phyloP scores from a whole-genome alignment of 2,329 filamentous ascomycete species.

The Aureobasidium subglaciale region DNA sequence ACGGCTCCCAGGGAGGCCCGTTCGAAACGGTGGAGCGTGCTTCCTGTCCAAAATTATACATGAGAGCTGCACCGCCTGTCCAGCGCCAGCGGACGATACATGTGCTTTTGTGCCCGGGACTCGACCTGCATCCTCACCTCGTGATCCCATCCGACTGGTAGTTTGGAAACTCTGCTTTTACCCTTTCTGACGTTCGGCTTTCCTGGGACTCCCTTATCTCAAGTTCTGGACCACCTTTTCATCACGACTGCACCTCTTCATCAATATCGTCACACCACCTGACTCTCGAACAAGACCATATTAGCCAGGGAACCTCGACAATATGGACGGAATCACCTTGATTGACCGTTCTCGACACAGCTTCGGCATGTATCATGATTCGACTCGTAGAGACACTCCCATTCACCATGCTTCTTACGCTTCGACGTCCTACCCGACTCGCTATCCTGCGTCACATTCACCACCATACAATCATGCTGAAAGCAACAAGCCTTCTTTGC shows the following conservation, averaged over 20 bases:
- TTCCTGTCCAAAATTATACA: conserved; percentile 14
- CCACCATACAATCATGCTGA: conserved; percentile 25
- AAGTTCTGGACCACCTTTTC: background rate
- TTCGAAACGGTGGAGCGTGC: conserved; percentile 14
- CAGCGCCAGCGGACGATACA: background rate
- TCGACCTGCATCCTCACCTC: conserved; percentile 12
- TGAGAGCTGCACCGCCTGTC: conserved; percentile 13
- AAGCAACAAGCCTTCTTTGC: conserved; percentile 26
- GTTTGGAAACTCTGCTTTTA: background rate
- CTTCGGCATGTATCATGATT: conserved; percentile 10
- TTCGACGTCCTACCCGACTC: background rate
- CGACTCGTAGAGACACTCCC: conserved; percentile 2
- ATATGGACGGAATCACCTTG: conserved; percentile 3
- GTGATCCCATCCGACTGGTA: conserved; percentile 6
- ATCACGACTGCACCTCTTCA: background rate
- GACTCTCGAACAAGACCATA: background rate
- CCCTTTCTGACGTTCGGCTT: background rate
- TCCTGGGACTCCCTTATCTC: background rate
- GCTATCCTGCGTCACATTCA: conserved; percentile 18
- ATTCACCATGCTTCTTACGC: conserved; percentile 4
- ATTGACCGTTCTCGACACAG: conserved; percentile 9
- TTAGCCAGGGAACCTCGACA: background rate
- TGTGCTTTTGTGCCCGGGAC: conserved; percentile 9
- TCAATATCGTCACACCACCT: background rate
- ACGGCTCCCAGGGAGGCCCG: conserved; percentile 11